Conservation (phyloP, 2,329 filamentous ascomycete species). For the Cladosporium colombiae region DNA sequence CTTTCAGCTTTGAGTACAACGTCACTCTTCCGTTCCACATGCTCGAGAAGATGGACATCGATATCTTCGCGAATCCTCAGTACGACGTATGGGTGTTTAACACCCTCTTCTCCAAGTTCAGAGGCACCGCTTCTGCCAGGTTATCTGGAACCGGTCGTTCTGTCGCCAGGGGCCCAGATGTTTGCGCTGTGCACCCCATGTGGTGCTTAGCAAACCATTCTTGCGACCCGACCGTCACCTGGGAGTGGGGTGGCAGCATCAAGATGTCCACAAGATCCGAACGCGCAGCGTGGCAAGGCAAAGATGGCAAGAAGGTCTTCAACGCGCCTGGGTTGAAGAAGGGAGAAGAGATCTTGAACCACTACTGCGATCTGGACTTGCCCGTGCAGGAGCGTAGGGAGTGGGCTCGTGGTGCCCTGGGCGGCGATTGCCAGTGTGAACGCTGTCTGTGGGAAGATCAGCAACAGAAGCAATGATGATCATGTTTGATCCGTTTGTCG, state of each 20-base stretch:
- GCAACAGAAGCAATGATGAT: conserved; percentile 9
- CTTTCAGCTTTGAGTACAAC: conserved; percentile 76
- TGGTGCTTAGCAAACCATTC: conserved; percentile 98
- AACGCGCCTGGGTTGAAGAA: conserved; percentile 61
- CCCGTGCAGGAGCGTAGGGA: conserved; percentile 79
- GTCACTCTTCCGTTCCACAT: conserved; percentile 74
- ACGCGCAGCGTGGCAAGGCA: conserved; percentile 53
- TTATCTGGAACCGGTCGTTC: conserved; percentile 57
- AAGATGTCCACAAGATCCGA: conserved; percentile 64
- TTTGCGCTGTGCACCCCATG: conserved; percentile 88
- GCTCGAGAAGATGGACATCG: conserved; percentile 80
- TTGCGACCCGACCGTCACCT: conserved; percentile 90
- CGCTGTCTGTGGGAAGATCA: conserved; percentile 70
- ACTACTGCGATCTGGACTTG: conserved; percentile 87
- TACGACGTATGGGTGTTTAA: conserved; percentile 85
- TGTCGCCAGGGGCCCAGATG: conserved; percentile 79
- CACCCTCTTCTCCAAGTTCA: conserved; percentile 88
- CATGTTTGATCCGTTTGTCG: background rate
- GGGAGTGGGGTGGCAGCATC: conserved; percentile 88
- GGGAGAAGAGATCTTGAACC: conserved; percentile 85
- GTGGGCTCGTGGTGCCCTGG: conserved; percentile 84
- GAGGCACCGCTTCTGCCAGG: conserved; percentile 85
- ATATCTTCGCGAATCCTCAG: conserved; percentile 62
- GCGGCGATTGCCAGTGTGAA: conserved; percentile 83
- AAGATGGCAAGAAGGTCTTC: conserved; percentile 30